These are phyloP conservation scores for Exophiala dermatitidis DNA, from an alignment of 2,329 filamentous ascomycete species.

Conservation along the genomic window DNA sequence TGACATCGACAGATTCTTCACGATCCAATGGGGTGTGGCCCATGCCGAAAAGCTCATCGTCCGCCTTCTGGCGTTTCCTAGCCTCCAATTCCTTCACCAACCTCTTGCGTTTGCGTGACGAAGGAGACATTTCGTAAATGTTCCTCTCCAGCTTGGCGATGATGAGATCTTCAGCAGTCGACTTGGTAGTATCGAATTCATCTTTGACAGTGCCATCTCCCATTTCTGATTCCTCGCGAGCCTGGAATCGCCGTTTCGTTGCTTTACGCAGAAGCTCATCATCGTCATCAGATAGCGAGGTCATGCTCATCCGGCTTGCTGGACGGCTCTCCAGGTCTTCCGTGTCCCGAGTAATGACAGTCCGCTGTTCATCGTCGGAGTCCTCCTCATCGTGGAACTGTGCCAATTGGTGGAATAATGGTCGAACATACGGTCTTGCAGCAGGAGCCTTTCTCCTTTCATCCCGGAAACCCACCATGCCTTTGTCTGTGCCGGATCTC, in stretches of 20 bases:
- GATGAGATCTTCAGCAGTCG: constrained; percentile 26
- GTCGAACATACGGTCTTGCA: constrained; percentile 60
- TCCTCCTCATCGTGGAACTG: constrained; percentile 74
- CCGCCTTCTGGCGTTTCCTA: constrained; percentile 75
- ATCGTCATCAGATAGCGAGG: constrained; percentile 48
- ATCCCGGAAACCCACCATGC: constrained; percentile 59
- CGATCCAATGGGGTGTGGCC: constrained; percentile 49
- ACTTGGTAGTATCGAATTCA: constrained; percentile 22
- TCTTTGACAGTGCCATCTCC: constrained; percentile 26
- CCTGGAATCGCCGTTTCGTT: constrained; percentile 22
- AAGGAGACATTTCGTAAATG: constrained; percentile 46
- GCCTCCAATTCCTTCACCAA: constrained; percentile 61
- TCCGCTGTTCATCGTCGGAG: constrained; percentile 73
- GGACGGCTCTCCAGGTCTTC: constrained; percentile 80
- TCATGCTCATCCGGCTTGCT: constrained; percentile 60
- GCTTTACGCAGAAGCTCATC: constrained; percentile 35
- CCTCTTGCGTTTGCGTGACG: constrained; percentile 66
- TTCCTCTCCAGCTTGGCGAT: constrained; percentile 28
- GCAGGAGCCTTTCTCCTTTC: constrained; percentile 55
- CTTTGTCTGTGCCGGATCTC: constrained; percentile 49
- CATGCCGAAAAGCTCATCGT: constrained; percentile 69
- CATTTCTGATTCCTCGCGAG: constrained; percentile 27
- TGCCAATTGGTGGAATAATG: constrained; percentile 72
- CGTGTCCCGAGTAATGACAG: constrained; percentile 63
- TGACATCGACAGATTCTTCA: constrained; percentile 42